These are phyloP conservation scores for Podaxis rugospora DNA, from an alignment of 768 basidiomycete genomes.

Conservation along the genomic window DNA sequence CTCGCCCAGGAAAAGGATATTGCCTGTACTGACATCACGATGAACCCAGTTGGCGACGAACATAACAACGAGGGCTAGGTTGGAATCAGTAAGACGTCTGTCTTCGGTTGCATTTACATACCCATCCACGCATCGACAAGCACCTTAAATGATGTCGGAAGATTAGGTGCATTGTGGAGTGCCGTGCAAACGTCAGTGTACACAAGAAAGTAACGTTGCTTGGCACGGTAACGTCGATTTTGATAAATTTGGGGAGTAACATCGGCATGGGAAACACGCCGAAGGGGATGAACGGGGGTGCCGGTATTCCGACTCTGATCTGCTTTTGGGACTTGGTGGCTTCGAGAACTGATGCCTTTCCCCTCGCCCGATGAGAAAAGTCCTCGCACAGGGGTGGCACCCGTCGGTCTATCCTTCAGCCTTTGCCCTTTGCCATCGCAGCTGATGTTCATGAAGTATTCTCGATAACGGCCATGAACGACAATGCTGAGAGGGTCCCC, in stretches of 20 bases:
- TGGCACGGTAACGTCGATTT: neutral
- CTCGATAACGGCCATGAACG: too few species aligned
- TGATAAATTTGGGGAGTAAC: too few species aligned
- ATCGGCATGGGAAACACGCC: too few species aligned
- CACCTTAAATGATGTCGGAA: neutral
- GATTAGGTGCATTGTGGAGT: neutral
- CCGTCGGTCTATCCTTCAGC: neutral
- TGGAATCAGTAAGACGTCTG: neutral
- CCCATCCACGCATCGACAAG: neutral
- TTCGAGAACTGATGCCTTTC: neutral
- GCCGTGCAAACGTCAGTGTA: constrained; percentile 4
- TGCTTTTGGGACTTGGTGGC: too few species aligned
- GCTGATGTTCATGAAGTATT: neutral
- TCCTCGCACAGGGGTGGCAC: neutral
- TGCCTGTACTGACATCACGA: constrained; percentile 6
- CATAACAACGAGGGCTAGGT: neutral
- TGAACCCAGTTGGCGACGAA: constrained; percentile 6
- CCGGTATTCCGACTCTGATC: too few species aligned
- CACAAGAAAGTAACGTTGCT: neutral
- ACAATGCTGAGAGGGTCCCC: too few species aligned
- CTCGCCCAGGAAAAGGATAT: neutral
- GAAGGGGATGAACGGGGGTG: too few species aligned
- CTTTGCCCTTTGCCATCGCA: neutral
- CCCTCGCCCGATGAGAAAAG: neutral
- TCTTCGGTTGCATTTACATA: neutral